phyloP scores from a whole-genome alignment of 129 eudicot genomes.

The Chrysanthemum seticuspe region DNA sequence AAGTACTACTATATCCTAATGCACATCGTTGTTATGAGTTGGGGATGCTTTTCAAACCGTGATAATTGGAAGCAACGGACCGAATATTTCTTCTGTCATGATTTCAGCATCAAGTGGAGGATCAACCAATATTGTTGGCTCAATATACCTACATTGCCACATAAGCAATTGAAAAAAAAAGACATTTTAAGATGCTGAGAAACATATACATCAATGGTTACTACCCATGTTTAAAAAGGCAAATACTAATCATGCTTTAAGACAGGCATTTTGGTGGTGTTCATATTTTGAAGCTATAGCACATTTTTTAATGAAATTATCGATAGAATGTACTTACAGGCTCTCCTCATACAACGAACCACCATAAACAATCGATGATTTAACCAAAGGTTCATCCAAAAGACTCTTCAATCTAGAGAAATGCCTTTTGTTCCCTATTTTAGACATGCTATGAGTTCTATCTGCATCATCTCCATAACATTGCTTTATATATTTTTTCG shows the following conservation, averaged over 20 bases:
- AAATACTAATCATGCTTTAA: neutral
- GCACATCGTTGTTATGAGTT: neutral
- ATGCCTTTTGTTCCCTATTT: constrained; percentile 61
- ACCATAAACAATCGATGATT: constrained; percentile 55
- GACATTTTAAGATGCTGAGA: neutral
- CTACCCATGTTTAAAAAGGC: neutral
- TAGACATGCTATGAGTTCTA: constrained; percentile 41
- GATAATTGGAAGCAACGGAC: constrained; percentile 81
- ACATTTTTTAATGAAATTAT: neutral
- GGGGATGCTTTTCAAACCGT: constrained; percentile 41
- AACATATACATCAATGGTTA: neutral
- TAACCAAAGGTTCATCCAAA: constrained; percentile 63
- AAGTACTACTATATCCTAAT: constrained; percentile 4
- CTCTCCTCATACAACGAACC: constrained; percentile 66
- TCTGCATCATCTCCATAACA: constrained; percentile 67
- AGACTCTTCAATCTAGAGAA: constrained; percentile 55
- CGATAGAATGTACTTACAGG: constrained; percentile 46
- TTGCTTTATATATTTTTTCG: constrained; percentile 31
- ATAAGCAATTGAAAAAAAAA: neutral
- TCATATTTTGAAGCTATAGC: neutral
- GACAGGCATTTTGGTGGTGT: neutral
- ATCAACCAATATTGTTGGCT: constrained; percentile 78
- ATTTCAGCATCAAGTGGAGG: constrained; percentile 73
- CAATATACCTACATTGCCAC: constrained; percentile 54
- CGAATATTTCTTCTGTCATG: constrained; percentile 85